Base-by-base conservation (phyloP, 129 eudicot species). In the Dittrichia graveolens region DNA sequence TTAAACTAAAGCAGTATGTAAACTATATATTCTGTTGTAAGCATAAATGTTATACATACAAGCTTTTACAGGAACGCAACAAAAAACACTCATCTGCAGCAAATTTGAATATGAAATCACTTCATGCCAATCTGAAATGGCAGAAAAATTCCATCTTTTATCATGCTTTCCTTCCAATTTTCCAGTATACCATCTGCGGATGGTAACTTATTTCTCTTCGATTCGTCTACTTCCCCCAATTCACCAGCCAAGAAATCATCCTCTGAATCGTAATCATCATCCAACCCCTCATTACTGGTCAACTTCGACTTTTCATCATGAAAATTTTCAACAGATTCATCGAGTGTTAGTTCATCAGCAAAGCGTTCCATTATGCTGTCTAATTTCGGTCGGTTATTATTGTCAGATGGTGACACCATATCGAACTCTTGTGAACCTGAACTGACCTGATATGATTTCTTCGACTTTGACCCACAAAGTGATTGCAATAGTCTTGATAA, bases 131-230 rank as follows among this genome's bases (percentile, higher is more conserved):
- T 71, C 74, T 76, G 75, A 77, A 84, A 83, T 11, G 83, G 67
- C 78, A 81, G 78, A 58, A 64, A 74, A 13, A 72, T 75, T 2
- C 82, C 85, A 81, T 85, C 88, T 59, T 73, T 75, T 34, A 74
- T 74, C 84, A 85, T 86, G 60, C 76, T 82, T 56, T 83, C 82
- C 79, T 85, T 85, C 98, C 98, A 94, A 47, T 68, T 82, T 66
- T 90, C 81, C 71, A 94, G 76, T 73, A 94, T 94, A 72, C 92
- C 89, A 13, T 73, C 65, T 0, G 98, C 98, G 5, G 91, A 84
- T 8, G 98, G 98, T 59, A 72, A 58, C 37, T 69, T 61, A 8
- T 80, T 65, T 60, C 78, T 79, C 41, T 68, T 37, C 7, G 78
- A 59, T 35, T 85, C 88, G 57, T 72, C 90, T 5, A 44, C 34